Percentiles rank a stretch among this genome's conserved stretches.
phyloP scores from a whole-genome alignment of 441 rosid species.

The Mallotus repandus region DNA sequence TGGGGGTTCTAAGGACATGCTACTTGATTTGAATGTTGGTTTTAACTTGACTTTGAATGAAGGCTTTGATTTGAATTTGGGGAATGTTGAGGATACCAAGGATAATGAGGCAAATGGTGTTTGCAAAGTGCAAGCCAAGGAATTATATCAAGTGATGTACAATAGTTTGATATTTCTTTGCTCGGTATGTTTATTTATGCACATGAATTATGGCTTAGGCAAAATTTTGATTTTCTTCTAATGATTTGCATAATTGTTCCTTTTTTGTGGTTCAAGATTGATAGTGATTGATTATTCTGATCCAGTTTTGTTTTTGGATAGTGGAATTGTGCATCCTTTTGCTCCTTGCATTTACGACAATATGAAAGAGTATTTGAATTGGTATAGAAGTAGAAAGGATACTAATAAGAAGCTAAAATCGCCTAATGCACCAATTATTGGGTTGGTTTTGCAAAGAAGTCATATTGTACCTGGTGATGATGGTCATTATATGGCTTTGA shows the following conservation, averaged over 20 bases:
- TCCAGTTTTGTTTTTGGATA: conserved; percentile 93
- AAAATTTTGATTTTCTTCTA: not conserved
- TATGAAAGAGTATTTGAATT: conserved; percentile 91
- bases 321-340: conserved; percentile 95
- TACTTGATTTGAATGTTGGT: too few relatives aligned
- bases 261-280: not conserved
- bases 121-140: too few relatives aligned
- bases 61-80: too few relatives aligned
- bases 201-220: not conserved
- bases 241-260: not conserved
- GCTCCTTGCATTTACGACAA: conserved; percentile 96
- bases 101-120: too few relatives aligned
- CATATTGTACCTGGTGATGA: conserved; percentile 99
- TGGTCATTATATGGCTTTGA: conserved; percentile 94
- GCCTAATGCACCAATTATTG: conserved; percentile 68
- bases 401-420: conserved; percentile 66
- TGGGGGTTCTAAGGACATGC: too few relatives aligned
- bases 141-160: conserved; percentile 11
- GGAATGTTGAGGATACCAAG: too few relatives aligned
- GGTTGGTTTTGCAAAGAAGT: conserved; percentile 91
- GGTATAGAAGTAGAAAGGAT: conserved; percentile 89
- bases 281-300: conserved; percentile 66
- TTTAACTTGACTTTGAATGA: too few relatives aligned
- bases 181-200: not conserved
- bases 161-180: conserved; percentile 7